Base-by-base conservation (phyloP, 2,329 filamentous ascomycete genomes). In the Ophiocordyceps polyrhachis-furcata region DNA sequence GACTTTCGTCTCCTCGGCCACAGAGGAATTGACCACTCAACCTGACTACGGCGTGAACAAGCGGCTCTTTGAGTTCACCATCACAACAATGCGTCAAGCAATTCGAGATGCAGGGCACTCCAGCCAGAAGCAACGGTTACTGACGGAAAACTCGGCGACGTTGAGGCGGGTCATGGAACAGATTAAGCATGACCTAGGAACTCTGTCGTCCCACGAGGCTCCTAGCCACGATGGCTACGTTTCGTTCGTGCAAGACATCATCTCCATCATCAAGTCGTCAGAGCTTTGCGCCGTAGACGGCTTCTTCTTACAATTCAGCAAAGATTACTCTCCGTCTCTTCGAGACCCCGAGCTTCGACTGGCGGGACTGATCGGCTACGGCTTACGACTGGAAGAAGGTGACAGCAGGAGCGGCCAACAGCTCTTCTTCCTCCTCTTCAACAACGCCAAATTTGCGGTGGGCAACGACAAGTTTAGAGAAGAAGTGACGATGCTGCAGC, bases 331-430 rank as follows among this genome's bases (percentile, higher is more conserved):
- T 3, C 74, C 74, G 3, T 67, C 73, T 0, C 53, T 59, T 13
- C 65, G 74, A 45, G 74, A 78, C 41, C 73, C 73, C 2, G 66
- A 71, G 35, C 61, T 77, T 5, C 73, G 75, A 47, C 66, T 70
- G 21, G 73, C 73, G 4, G 65, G 64, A 5, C 71, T 78, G 52
- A 53, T 72, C 15, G 69, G 71, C 2, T 77, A 74, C 53, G 74
- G 71, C 1, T 58, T 76, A 29, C 66, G 69, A 38, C 57, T 78
- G 15, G 61, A 63, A 37, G 73, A 77, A 48, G 68, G 66, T 2
- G 73, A 76, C 45, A 51, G 56, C 2, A 64, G 62, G 28, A 68
- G 67, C 4, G 57, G 58, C 6, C 63, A 68, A 17, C 66, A 68
- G 44, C 62, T 77, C 4, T 78, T 77, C 52, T 70, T 70, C 54